Conservation (phyloP, 805 yeast species). For the Tetrapisispora pingtungensis region DNA sequence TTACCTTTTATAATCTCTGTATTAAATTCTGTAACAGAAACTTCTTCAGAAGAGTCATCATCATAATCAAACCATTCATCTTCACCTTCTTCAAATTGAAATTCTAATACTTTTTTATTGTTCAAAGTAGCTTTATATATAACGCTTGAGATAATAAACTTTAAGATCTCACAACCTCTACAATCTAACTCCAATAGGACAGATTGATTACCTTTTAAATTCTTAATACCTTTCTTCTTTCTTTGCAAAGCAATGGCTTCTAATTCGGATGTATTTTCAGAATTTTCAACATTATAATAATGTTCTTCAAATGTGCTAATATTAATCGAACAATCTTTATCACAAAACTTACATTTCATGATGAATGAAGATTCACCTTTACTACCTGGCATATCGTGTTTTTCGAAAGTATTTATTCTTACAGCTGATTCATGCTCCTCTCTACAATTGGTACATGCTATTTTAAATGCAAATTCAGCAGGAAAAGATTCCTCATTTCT, state of each 20-base stretch:
- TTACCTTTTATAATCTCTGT: conserved; percentile 47
- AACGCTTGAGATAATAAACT: conserved; percentile 48
- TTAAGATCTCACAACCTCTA: conserved; percentile 69
- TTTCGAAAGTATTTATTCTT: conserved; percentile 55
- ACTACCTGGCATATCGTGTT: conserved; percentile 55
- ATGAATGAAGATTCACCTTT: conserved; percentile 79
- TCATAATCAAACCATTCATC: conserved; percentile 95
- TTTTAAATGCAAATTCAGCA: conserved; percentile 63
- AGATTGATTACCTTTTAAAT: conserved; percentile 14
- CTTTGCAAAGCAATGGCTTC: conserved; percentile 14
- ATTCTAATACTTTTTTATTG: conserved; percentile 20
- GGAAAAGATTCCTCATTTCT: conserved; percentile 51
- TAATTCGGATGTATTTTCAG: conserved; percentile 7
- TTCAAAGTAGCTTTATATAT: conserved; percentile 15
- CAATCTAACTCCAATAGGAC: conserved; percentile 63
- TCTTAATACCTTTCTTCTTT: conserved; percentile 22
- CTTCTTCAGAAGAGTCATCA: conserved; percentile 72
- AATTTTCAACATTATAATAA: conserved; percentile 14
- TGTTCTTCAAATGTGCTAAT: conserved; percentile 18
- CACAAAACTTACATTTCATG: conserved; percentile 63
- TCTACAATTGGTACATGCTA: conserved; percentile 72
- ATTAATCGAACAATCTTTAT: conserved; percentile 21
- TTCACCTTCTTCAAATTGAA: conserved; percentile 52
- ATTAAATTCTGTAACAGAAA: conserved; percentile 60
- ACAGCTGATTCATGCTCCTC: conserved; percentile 65